A percentile compares a stretch with the other conserved stretches of the same genome.
Conservation (phyloP, 108 stramenopile species). For the Conticribra weissflogii region DNA sequence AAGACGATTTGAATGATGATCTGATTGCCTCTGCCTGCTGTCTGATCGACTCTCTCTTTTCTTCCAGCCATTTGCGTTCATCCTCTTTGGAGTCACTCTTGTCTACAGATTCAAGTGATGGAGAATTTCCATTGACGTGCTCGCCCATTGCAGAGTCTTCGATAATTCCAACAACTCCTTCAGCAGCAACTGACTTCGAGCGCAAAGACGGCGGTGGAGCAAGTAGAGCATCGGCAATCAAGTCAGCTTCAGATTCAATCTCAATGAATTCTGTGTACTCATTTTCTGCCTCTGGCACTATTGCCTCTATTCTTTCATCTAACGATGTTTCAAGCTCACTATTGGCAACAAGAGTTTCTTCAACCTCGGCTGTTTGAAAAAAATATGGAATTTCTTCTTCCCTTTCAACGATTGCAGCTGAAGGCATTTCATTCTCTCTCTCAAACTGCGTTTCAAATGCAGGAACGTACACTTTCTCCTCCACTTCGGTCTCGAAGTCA, state of each 20-base stretch:
- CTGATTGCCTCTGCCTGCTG: constrained; percentile 3
- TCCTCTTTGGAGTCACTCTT: not conserved
- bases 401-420: not conserved
- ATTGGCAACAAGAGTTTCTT: too few relatives aligned
- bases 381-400: not conserved
- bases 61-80: not conserved
- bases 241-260: not conserved
- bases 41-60: not conserved
- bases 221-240: constrained; percentile 9
- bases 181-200: not conserved
- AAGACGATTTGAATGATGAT: not conserved
- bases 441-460: not conserved
- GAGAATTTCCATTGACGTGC: not conserved
- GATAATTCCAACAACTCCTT: not conserved
- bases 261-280: not conserved
- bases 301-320: not conserved
- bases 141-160: not conserved
- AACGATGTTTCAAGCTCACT: not conserved
- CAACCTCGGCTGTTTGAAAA: not conserved
- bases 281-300: not conserved
- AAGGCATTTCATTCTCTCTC: not conserved
- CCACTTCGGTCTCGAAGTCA: not conserved
- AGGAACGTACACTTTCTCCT: constrained; percentile 14
- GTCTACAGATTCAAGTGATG: not conserved
- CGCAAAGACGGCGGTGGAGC: constrained; percentile 18